A percentile compares a stretch with the other conserved stretches of the same genome.
These are phyloP conservation scores for Apium graveolens DNA, from an alignment of 129 eudicot genomes.

Conservation along the genomic window DNA sequence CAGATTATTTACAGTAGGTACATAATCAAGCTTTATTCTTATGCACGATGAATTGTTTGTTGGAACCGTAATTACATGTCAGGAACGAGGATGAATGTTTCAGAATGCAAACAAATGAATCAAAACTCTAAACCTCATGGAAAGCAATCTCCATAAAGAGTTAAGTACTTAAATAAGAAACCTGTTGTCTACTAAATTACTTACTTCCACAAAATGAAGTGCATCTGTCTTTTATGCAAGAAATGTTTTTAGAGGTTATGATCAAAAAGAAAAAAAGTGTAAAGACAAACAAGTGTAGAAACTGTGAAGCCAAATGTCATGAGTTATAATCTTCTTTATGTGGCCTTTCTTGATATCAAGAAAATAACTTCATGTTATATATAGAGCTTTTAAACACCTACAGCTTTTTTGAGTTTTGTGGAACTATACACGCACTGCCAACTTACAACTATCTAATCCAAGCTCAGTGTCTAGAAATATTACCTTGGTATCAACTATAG, in stretches of 20 bases:
- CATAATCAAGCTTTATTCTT: background rate
- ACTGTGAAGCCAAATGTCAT: background rate
- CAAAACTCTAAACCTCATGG: background rate
- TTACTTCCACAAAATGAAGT: background rate
- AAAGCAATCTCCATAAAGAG: background rate
- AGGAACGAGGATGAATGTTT: background rate
- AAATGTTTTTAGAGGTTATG: background rate
- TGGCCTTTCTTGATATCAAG: background rate
- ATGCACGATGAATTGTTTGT: background rate
- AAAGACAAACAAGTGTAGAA: background rate
- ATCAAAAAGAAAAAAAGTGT: background rate
- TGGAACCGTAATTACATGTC: background rate
- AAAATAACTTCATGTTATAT: background rate
- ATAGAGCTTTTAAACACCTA: background rate
- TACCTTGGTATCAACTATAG: slow-evolving; percentile 58
- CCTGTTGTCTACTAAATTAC: background rate
- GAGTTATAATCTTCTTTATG: background rate
- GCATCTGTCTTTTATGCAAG: background rate
- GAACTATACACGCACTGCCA: background rate
- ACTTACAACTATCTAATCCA: background rate
- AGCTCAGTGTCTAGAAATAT: background rate
- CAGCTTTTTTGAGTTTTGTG: background rate
- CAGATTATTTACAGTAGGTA: background rate
- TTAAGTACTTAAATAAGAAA: background rate
- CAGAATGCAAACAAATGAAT: background rate